Percentiles rank a stretch among this genome's conserved stretches.
phyloP scores from a whole-genome alignment of 2,329 filamentous ascomycete species.

The Berkeleyomyces basicola region DNA sequence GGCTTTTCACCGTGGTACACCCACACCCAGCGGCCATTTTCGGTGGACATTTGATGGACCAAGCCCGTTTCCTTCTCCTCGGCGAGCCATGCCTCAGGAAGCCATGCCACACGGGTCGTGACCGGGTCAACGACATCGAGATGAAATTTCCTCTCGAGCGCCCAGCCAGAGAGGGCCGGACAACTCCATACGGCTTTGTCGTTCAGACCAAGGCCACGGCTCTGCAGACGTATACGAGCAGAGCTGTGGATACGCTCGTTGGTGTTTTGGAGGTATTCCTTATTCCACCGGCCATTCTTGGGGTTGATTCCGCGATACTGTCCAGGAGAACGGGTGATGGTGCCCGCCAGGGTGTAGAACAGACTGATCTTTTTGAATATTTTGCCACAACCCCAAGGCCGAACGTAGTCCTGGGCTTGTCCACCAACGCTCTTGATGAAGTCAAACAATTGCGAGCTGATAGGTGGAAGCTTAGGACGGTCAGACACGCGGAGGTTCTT shows the following conservation, averaged over 20 bases:
- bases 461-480: slow-evolving; percentile 30
- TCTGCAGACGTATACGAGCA: slow-evolving; percentile 35
- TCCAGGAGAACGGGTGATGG: slow-evolving; percentile 29
- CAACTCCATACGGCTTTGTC: slow-evolving; percentile 32
- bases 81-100: slow-evolving; percentile 4
- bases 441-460: slow-evolving; percentile 22
- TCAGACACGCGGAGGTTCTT: slow-evolving; percentile 26
- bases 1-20: slow-evolving; percentile 31
- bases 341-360: slow-evolving; percentile 29
- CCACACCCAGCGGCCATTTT: slow-evolving; percentile 33
- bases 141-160: slow-evolving; percentile 17
- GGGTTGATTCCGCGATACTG: slow-evolving; percentile 30
- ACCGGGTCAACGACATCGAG: not conserved
- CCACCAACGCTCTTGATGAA: not conserved
- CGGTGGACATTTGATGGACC: slow-evolving; percentile 14
- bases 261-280: slow-evolving; percentile 31
- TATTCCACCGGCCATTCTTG: slow-evolving; percentile 22
- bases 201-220: slow-evolving; percentile 32
- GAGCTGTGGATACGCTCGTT: slow-evolving; percentile 40
- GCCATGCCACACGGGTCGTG: not conserved
- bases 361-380: slow-evolving; percentile 25
- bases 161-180: slow-evolving; percentile 29
- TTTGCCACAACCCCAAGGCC: slow-evolving; percentile 31
- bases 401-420: slow-evolving; percentile 16
- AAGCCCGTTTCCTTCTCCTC: slow-evolving; percentile 14